A percentile compares a stretch with the other conserved stretches of the same genome.
phyloP scores from a whole-genome alignment of 1,284 basidiomycete genomes.

The Leccinum colubrinum region DNA sequence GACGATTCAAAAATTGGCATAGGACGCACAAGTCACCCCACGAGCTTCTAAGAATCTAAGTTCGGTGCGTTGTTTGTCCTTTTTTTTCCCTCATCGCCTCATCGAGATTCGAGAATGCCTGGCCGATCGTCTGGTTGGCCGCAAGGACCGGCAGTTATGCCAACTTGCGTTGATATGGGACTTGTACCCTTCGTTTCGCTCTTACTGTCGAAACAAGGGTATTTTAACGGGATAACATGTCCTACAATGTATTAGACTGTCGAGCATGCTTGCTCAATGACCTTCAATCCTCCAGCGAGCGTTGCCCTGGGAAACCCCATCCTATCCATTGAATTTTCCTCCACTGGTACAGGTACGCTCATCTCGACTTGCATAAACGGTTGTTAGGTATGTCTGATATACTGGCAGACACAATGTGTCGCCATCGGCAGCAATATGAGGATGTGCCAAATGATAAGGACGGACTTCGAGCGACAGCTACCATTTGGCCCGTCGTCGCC shows the following conservation, averaged over 20 bases:
- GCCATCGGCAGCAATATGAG: too few relatives aligned
- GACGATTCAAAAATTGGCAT: neutral
- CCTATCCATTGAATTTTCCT: neutral
- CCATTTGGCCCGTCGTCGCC: too few relatives aligned
- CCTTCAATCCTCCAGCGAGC: neutral
- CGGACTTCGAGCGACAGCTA: too few relatives aligned
- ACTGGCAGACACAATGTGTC: too few relatives aligned
- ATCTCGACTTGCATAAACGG: neutral
- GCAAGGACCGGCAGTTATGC: neutral
- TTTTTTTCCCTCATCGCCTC: neutral
- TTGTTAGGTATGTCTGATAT: neutral
- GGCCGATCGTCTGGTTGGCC: neutral
- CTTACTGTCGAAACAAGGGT: neutral
- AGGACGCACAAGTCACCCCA: neutral
- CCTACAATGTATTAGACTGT: neutral
- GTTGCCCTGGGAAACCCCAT: neutral
- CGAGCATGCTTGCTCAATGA: neutral
- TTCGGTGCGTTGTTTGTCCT: neutral
- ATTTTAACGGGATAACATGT: too few relatives aligned
- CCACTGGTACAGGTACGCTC: neutral
- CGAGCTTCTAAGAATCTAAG: neutral
- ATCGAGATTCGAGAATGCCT: neutral
- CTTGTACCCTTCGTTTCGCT: neutral
- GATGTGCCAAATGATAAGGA: too few relatives aligned
- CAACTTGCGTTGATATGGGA: neutral